Conservation (phyloP, 345 rosid species). For the Ailanthus altissimus region DNA sequence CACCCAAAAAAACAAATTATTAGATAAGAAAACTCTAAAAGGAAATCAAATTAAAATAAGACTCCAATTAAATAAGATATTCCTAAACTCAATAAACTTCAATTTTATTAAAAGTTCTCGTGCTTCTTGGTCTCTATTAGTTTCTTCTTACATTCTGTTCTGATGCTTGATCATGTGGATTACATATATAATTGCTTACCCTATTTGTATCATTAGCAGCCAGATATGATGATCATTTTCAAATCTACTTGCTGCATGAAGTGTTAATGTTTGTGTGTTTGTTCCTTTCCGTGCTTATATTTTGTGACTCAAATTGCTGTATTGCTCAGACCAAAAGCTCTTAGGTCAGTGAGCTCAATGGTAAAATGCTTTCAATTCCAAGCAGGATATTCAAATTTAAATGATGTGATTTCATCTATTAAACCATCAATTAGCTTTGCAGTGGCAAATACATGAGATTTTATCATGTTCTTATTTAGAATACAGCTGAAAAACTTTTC, state of each 20-base stretch:
- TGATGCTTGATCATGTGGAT: neutral
- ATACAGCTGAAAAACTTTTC: neutral
- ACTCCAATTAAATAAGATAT: too few relatives aligned
- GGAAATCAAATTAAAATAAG: too few relatives aligned
- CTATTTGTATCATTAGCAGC: neutral
- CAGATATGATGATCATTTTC: neutral
- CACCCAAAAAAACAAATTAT: too few relatives aligned
- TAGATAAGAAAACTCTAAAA: too few relatives aligned
- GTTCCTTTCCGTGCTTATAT: neutral
- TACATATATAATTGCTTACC: neutral
- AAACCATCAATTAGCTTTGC: neutral
- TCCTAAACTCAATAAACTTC: too few relatives aligned
- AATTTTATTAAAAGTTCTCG: too few relatives aligned
- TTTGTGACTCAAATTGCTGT: neutral
- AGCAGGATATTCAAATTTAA: neutral
- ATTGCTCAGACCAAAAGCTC: neutral
- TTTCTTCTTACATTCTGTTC: too few relatives aligned
- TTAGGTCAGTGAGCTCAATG: neutral
- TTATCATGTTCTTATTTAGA: neutral
- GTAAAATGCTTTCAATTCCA: neutral
- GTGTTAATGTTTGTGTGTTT: neutral
- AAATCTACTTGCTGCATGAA: constrained; percentile 5
- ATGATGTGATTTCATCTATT: neutral
- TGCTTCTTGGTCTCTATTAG: too few relatives aligned
- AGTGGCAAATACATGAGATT: neutral